A percentile compares a stretch with the other conserved stretches of the same genome.
Evolutionary conservation across 1,284 basidiomycete species (phyloP).

Genomic region (Fomes fomentarius): DNA sequence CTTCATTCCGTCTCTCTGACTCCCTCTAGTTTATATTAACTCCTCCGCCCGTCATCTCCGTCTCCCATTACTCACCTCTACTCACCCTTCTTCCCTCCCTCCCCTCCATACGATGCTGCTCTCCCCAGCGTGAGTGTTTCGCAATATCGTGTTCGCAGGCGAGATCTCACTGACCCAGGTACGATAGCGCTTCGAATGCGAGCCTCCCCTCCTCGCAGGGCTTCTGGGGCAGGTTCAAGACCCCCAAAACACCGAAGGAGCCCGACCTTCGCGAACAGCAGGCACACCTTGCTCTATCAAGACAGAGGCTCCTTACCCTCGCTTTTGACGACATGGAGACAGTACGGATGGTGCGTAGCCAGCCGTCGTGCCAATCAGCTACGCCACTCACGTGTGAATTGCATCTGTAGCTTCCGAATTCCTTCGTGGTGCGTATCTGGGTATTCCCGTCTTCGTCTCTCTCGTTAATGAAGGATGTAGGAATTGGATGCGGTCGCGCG

Average conservation of each 20-base stretch:
- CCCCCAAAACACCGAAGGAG: constrained; percentile 51
- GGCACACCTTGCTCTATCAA: constrained; percentile 61
- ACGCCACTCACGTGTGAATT: constrained; percentile 10
- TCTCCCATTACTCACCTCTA: no score
- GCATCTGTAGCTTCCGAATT: constrained; percentile 66
- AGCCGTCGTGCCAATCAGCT: background rate
- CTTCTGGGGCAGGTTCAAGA: constrained; percentile 72
- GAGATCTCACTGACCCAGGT: constrained; percentile 37
- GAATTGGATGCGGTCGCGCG: constrained; percentile 77
- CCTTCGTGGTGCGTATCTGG: constrained; percentile 50
- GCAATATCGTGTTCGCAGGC: constrained; percentile 24
- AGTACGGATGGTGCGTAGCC: constrained; percentile 58
- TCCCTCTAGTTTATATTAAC: constrained; percentile 15
- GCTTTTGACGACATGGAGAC: constrained; percentile 86
- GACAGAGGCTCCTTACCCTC: constrained; percentile 76
- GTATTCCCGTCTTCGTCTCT: background rate
- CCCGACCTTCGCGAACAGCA: constrained; percentile 51
- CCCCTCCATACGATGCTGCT: constrained; percentile 57
- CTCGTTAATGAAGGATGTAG: constrained; percentile 42
- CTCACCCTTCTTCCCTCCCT: constrained; percentile 15
- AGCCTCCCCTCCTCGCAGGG: constrained; percentile 58
- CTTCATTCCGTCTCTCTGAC: constrained; percentile 26
- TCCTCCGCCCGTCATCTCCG: constrained; percentile 1
- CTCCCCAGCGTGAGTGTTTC: constrained; percentile 73
- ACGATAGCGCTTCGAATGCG: constrained; percentile 63